Evolutionary conservation across 495 filamentous ascomycete species (phyloP), one percentile per base, ranked within the genome.

Genomic region (Cercophora scortea): DNA sequence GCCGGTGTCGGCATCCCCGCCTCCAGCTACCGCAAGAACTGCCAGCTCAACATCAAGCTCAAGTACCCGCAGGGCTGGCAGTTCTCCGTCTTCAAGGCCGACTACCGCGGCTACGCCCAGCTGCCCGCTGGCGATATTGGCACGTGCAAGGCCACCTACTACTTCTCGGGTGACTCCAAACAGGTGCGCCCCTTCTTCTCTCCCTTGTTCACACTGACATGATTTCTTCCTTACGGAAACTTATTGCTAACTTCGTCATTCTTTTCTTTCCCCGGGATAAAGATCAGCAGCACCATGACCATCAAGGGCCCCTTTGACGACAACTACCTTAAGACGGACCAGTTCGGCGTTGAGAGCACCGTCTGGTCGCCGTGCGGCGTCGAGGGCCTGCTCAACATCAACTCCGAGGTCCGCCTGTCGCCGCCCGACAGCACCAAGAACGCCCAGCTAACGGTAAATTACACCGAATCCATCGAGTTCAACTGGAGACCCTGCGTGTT

Each of bases 21-120:
- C 16, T 65, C 65, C 33, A 63, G 72, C 47, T 57, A 61, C 53
- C 71, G 75, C 57, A 69, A 71, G 64, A 77, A 79, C 65, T 79
- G 75, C 66, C 71, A 77, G 56, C 62, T 79, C 45, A 75, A 72
- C 61, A 58, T 78, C 51, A 67, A 75, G 60, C 59, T 79, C 50
- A 55, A 64, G 42, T 79, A 78, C 58, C 76, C 76, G 18, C 60
- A 61, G 17, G 76, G 75, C 45, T 79, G 73, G 65, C 72, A 77
- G 61, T 78, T 76, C 64, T 74, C 69, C 41, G 57, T 79, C 60
- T 71, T 77, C 62, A 71, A 66, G 52, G 74, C 75, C 50, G 67
- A 74, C 49, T 78, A 77, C 62, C 71, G 72, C 57, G 75, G 75
- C 52, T 76, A 75, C 57, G 71, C 70, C 47, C 51, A 60, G 45